These are phyloP conservation scores for Capronia americana DNA, from an alignment of 2,329 filamentous ascomycete genomes.

Conservation along the genomic window DNA sequence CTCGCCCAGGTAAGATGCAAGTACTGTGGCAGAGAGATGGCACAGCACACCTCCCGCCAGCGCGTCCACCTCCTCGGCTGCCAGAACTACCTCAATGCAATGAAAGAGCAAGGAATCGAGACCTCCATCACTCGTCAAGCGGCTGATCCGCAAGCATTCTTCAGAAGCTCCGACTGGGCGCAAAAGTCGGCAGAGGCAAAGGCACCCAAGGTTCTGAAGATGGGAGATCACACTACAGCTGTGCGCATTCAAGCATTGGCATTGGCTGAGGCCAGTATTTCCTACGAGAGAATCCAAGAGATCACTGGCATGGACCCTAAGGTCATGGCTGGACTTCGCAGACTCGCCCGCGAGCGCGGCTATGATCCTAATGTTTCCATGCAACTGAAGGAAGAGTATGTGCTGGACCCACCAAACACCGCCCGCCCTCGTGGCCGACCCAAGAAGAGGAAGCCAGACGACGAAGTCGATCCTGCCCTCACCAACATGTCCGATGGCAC, in stretches of 20 bases:
- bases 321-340: slow-evolving; percentile 37
- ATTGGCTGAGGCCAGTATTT: slow-evolving; percentile 40
- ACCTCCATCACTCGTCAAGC: slow-evolving; percentile 41
- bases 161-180: slow-evolving; percentile 34
- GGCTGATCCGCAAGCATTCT: slow-evolving; percentile 39
- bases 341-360: slow-evolving; percentile 40
- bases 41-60: slow-evolving; percentile 41
- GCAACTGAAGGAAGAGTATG: slow-evolving; percentile 42
- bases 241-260: slow-evolving; percentile 40
- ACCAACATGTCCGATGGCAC: slow-evolving; percentile 27
- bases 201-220: slow-evolving; percentile 39
- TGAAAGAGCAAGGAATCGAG: slow-evolving; percentile 40
- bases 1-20: slow-evolving; percentile 42
- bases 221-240: slow-evolving; percentile 39
- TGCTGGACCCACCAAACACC: slow-evolving; percentile 39
- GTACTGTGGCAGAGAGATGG: slow-evolving; percentile 41
- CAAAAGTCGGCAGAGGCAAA: slow-evolving; percentile 36
- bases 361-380: slow-evolving; percentile 40
- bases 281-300: slow-evolving; percentile 40
- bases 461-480: slow-evolving; percentile 44
- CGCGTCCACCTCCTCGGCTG: slow-evolving; percentile 40
- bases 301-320: slow-evolving; percentile 41
- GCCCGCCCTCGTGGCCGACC: slow-evolving; percentile 38
- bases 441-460: slow-evolving; percentile 40
- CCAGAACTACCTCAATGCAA: slow-evolving; percentile 39